Percentiles rank a stretch among this genome's conserved stretches.
phyloP scores from a whole-genome alignment of 1,284 basidiomycete genomes.

The Apiotrichum mycotoxinovorans region DNA sequence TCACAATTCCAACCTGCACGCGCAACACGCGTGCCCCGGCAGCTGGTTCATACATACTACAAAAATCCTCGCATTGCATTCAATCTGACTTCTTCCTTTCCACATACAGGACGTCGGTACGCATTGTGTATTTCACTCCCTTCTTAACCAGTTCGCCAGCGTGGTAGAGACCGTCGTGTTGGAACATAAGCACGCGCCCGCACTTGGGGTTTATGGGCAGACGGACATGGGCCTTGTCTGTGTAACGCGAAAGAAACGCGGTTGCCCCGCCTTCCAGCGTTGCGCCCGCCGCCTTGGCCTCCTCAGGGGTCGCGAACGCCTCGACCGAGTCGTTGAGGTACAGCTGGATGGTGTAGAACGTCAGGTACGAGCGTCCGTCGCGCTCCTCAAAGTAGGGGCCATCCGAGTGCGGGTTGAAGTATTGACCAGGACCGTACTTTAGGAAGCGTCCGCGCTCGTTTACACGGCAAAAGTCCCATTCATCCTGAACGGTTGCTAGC shows the following conservation, averaged over 20 bases:
- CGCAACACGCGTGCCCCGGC: no score
- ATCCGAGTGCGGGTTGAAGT: conserved; percentile 3
- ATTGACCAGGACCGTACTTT: neutral
- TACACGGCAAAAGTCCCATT: neutral
- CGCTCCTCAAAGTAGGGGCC: neutral
- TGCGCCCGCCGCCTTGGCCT: neutral
- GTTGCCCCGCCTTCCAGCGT: neutral
- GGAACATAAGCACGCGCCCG: neutral
- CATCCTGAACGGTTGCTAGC: neutral
- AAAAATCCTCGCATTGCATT: no score
- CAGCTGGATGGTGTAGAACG: conserved; percentile 1
- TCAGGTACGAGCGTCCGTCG: neutral
- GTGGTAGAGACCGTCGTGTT: neutral
- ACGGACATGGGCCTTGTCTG: no score
- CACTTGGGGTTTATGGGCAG: neutral
- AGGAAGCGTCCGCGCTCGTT: conserved; percentile 1
- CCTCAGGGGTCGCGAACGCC: neutral
- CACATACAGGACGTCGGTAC: neutral
- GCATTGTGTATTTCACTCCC: neutral
- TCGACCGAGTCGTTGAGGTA: conserved; percentile 4
- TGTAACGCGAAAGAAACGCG: neutral
- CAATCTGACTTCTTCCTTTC: neutral
- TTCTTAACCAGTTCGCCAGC: neutral
- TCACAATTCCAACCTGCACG: no score
- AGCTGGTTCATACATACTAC: no score